These are phyloP conservation scores for Helenozyma rhizophorensis DNA, from an alignment of 805 yeast genomes.

Conservation along the genomic window DNA sequence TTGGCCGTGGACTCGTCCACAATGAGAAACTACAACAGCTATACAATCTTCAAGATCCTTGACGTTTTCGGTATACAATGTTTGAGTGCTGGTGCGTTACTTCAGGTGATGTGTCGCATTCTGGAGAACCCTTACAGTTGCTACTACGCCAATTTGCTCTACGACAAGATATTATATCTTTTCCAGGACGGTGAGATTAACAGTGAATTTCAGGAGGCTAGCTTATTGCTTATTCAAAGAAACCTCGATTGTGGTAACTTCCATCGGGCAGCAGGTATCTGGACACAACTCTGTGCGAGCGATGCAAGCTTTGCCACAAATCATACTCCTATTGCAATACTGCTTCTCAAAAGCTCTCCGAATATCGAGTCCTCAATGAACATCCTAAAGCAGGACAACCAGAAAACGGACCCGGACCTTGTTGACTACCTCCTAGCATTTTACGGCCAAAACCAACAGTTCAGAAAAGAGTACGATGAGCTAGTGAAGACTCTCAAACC, in stretches of 20 bases:
- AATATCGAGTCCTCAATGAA: not conserved
- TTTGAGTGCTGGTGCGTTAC: too few species aligned
- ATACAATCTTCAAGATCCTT: constrained; percentile 9
- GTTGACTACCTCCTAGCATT: constrained; percentile 14
- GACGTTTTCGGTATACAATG: not conserved
- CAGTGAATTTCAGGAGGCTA: too few species aligned
- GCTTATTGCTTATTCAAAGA: constrained; percentile 4
- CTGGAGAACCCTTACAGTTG: constrained; percentile 9
- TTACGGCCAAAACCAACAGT: constrained; percentile 16
- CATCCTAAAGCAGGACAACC: not conserved
- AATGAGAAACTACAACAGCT: constrained; percentile 9
- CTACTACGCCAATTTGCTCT: constrained; percentile 17
- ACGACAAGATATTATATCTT: constrained; percentile 3
- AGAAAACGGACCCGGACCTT: constrained; percentile 4
- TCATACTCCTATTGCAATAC: constrained; percentile 1
- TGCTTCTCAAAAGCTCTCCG: constrained; percentile 1
- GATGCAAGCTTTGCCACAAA: constrained; percentile 4
- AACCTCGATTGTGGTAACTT: constrained; percentile 13
- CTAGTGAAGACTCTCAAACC: constrained; percentile 21
- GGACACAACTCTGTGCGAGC: constrained; percentile 8
- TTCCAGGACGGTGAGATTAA: too few species aligned
- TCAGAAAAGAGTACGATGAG: constrained; percentile 9
- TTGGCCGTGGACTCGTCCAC: constrained; percentile 8
- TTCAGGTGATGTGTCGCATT: constrained; percentile 3
- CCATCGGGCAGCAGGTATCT: constrained; percentile 13